Base-by-base conservation (phyloP, 495 filamentous ascomycete species). In the Tricharina praecox region DNA sequence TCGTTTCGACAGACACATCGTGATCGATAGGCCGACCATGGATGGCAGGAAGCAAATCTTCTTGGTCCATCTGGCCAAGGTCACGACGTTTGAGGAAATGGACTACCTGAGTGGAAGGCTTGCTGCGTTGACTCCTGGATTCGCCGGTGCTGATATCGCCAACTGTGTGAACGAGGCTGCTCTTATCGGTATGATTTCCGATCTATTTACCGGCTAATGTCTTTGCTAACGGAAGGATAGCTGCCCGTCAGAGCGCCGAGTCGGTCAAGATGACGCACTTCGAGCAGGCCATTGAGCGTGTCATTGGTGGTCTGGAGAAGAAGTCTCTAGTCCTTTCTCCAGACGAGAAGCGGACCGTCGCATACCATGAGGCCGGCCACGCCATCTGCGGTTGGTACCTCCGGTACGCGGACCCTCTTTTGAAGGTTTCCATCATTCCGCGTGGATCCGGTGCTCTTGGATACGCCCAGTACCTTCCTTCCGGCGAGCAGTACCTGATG, bases 371-470 rank as follows among this genome's bases (percentile, higher is more conserved):
- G 45, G 90, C 90, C 45, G 90, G 90, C 45, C 90, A 97, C 62
- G 90, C 90, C 51, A 86, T 97, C 62, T 97, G 92, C 66, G 90
- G 90, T 50, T 97, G 90, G 90, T 97, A 79, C 70, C 83, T 97
- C 71, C 77, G 80, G 67, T 90, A 83, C 64, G 90, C 90, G 16
- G 92, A 96, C 56, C 90, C 90, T 13, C 75, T 97, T 7, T 82
- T 97, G 47, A 97, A 97, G 70, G 90, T 97, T 42, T 92, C 84
- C 47, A 97, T 97, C 65, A 96, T 97, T 58, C 90, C 90, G 11
- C 85, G 90, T 62, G 88, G 87, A 50, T 79, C 85, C 62, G 90
- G 85, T 41, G 85, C 85, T 18, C 70, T 97, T 20, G 90, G 90
- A 16, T 97, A 97, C 61, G 90, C 90, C 5, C 90, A 97, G 64